Conservation (phyloP, 495 filamentous ascomycete species). For the Platismatia glauca region DNA sequence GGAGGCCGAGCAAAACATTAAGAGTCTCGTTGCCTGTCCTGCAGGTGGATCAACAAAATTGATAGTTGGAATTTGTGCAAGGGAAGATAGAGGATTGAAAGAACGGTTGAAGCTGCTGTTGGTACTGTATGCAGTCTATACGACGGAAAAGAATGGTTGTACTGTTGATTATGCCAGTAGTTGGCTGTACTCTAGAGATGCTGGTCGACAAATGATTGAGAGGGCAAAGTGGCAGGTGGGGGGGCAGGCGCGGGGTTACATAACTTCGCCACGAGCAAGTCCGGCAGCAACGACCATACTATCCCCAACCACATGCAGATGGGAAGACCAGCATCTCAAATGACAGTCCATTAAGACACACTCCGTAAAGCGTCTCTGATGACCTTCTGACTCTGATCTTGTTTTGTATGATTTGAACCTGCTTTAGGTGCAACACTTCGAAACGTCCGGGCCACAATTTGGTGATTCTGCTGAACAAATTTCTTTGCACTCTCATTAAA, state of each 20-base stretch:
- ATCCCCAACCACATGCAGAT: neutral
- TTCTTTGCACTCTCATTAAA: neutral
- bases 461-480: neutral
- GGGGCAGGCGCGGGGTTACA: neutral
- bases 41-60: constrained; percentile 9
- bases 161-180: constrained; percentile 1
- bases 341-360: neutral
- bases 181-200: neutral
- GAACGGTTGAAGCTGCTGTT: neutral
- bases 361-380: neutral
- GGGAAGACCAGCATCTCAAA: neutral
- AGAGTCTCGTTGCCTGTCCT: constrained; percentile 8
- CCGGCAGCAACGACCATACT: neutral
- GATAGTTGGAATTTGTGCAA: neutral
- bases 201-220: constrained; percentile 1
- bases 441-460: neutral
- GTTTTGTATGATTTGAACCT: neutral
- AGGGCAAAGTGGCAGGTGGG: neutral
- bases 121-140: constrained; percentile 5
- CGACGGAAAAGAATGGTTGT: constrained; percentile 8
- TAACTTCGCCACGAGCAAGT: neutral
- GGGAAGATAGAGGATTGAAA: neutral
- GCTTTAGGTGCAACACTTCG: neutral
- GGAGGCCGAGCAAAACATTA: neutral
- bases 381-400: neutral